Percentiles rank a stretch among this genome's conserved stretches.
These are phyloP conservation scores for Darksidea phi DNA, from an alignment of 495 filamentous ascomycete species.

Conservation along the genomic window DNA sequence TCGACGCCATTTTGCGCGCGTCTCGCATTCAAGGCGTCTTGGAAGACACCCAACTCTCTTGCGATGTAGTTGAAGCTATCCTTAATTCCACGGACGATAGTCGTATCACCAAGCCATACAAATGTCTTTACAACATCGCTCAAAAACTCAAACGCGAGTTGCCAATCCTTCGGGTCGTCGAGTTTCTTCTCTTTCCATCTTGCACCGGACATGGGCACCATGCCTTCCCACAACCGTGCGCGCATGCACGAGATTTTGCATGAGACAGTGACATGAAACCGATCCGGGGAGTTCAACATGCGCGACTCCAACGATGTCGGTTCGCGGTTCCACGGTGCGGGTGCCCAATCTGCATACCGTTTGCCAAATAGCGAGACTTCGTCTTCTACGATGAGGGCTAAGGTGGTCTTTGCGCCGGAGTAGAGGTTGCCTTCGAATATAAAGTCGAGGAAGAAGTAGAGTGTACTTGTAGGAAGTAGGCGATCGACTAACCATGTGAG, in stretches of 20 bases:
- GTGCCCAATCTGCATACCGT: background rate
- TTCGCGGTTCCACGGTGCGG: background rate
- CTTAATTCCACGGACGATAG: background rate
- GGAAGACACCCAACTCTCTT: background rate
- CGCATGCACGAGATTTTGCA: background rate
- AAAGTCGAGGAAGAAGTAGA: background rate
- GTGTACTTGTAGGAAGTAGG: background rate
- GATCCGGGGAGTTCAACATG: background rate
- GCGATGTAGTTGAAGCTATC: conserved; percentile 2
- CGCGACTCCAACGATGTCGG: background rate
- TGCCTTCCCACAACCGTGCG: conserved; percentile 3
- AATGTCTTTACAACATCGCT: conserved; percentile 1
- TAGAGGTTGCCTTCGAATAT: background rate
- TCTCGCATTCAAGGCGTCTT: conserved; percentile 1
- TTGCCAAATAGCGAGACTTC: background rate
- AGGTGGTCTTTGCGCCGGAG: background rate
- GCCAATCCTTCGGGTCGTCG: conserved; percentile 6
- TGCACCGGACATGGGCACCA: conserved; percentile 15
- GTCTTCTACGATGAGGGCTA: background rate
- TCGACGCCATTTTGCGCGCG: background rate
- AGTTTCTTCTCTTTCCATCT: conserved; percentile 12
- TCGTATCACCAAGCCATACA: background rate
- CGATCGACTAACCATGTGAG: background rate
- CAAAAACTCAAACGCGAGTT: background rate
- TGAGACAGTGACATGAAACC: background rate